Evolutionary conservation across 306 rosid genomes (phyloP), one percentile per base, ranked within the genome.

Genomic region (peach (Prunus persica)): DNA sequence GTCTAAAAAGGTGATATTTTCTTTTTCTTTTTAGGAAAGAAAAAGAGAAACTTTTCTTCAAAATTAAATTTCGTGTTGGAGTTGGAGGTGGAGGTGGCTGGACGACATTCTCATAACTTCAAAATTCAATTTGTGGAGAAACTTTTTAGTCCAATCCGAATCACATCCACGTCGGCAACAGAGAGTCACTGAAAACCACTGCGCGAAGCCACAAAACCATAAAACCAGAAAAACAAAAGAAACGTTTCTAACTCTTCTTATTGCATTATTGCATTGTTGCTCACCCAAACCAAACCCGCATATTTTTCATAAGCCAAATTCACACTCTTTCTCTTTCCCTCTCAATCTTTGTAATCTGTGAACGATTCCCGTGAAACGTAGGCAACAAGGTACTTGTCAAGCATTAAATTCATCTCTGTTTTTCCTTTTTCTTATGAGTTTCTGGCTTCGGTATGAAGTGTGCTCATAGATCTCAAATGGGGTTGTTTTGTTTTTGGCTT

Each of bases 401-500:
- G 24, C 47, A 11, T 41, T 72, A 6, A 15, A 0, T 30, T 63
- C 24, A 27, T 49, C 60, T 11, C 51, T 25, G 41, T 71, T 1
- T 41, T 27, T 19, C 55, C 20, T 15, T 11, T 50, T 22, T 61
- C 28, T 51, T 56, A 2, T 41, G 18, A 28, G n/a, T 54, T 54
- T 41, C 9, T 55, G 24, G 51, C 9, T 60, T 58, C 25, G 46
- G 18, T 77, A 5, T 28, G 64, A 11, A 20, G 47, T 15, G 16
- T 77, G 60, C 20, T 58, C 69, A 7, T 43, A 41, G 73, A 78
- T 82, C 32, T 63, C 47, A 78, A 11, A 43, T 69, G 77, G 80
- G 86, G 74, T 78, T 68, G 10, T 46, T 67, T 67, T 41, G 10
- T 66, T 56, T 72, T 28, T 41, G 73, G 28, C 16, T 71, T 22